These are phyloP conservation scores for Nannochloropsis salina DNA, from an alignment of 108 stramenopile genomes.

Conservation along the genomic window DNA sequence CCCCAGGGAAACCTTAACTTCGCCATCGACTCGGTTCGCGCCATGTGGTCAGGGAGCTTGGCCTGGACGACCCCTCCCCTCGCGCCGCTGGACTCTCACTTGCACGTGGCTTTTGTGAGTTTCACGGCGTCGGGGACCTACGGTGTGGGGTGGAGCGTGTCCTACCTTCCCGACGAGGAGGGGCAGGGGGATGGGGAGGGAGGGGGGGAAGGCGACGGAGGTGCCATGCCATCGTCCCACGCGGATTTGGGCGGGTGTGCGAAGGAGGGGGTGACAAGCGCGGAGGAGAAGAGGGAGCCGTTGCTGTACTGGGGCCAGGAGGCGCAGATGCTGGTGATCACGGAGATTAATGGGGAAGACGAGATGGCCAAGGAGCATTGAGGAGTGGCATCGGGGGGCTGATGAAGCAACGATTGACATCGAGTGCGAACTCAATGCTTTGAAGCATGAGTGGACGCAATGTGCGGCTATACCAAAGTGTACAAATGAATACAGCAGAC, in stretches of 20 bases:
- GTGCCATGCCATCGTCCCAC: background rate
- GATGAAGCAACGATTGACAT: background rate
- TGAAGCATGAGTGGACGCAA: no score
- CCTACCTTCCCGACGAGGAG: background rate
- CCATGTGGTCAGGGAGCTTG: background rate
- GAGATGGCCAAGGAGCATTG: background rate
- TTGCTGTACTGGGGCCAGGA: background rate
- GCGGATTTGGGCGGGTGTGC: background rate
- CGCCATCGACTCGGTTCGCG: background rate
- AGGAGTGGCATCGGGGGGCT: background rate
- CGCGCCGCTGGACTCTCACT: background rate
- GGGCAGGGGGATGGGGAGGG: no score
- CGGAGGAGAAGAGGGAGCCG: background rate
- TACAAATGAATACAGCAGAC: no score
- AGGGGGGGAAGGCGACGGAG: no score
- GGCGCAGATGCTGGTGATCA: background rate
- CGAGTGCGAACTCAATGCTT: no score
- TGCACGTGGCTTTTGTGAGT: constrained; percentile 2
- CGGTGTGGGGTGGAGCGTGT: background rate
- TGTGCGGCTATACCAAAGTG: no score
- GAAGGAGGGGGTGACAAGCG: background rate
- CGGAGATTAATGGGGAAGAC: background rate
- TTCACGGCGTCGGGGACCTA: constrained; percentile 4
- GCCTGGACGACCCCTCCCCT: background rate
- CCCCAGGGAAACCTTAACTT: background rate